Conservation (phyloP, 495 filamentous ascomycete genomes). For the Massariosphaeria phaeospora region DNA sequence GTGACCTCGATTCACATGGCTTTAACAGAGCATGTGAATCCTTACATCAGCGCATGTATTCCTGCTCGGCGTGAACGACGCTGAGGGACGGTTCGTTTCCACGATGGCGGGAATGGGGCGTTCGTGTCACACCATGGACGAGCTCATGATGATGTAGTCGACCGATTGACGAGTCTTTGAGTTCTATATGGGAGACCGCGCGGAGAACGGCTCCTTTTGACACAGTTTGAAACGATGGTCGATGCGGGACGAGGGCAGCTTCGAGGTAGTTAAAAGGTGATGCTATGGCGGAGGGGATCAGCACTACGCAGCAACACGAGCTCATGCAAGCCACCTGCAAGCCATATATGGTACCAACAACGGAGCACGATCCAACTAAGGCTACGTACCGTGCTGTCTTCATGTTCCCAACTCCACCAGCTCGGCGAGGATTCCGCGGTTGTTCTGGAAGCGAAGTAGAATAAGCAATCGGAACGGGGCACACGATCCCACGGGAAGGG, state of each 20-base stretch:
- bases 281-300: constrained; percentile 1
- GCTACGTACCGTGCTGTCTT: constrained; percentile 1
- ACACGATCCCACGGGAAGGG: constrained; percentile 17
- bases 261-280: background rate
- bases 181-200: constrained; percentile 2
- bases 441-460: constrained; percentile 8
- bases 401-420: background rate
- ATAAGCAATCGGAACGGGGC: constrained; percentile 2
- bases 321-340: constrained; percentile 11
- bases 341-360: constrained; percentile 16
- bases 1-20: constrained; percentile 1
- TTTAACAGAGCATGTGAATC: too few relatives aligned
- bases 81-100: background rate
- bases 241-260: background rate
- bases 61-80: background rate
- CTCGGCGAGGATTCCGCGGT: background rate
- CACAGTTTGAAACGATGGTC: background rate
- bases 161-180: background rate
- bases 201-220: background rate
- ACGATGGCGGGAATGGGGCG: constrained; percentile 17
- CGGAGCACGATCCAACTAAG: constrained; percentile 14
- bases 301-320: constrained; percentile 3
- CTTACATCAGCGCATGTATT: too few relatives aligned
- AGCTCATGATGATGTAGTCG: too few relatives aligned
- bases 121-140: constrained; percentile 3